These are phyloP conservation scores for Dactylellina cionopaga DNA, from an alignment of 2,329 filamentous ascomycete genomes.

Conservation along the genomic window DNA sequence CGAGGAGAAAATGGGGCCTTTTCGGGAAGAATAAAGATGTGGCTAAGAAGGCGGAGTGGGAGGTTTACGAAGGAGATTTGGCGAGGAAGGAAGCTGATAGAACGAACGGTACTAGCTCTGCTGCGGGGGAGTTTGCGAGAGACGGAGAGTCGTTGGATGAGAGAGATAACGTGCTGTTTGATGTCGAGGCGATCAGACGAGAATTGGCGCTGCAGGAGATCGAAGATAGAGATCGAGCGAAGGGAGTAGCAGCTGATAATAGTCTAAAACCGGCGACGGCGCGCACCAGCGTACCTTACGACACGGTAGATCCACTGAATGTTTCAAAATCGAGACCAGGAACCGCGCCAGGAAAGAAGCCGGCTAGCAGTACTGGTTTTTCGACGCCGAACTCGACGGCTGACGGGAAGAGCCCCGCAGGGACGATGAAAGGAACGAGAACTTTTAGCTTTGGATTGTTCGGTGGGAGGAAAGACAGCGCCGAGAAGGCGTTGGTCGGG, in stretches of 20 bases:
- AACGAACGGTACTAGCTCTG: slow-evolving; percentile 66
- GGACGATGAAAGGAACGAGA: slow-evolving; percentile 24
- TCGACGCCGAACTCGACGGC: slow-evolving; percentile 7
- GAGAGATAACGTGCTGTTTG: slow-evolving; percentile 76
- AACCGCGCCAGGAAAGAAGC: slow-evolving; percentile 55
- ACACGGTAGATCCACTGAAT: slow-evolving; percentile 20
- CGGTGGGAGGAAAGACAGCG: slow-evolving; percentile 39
- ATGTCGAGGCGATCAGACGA: slow-evolving; percentile 90
- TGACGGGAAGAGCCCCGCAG: slow-evolving; percentile 21
- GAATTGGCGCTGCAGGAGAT: slow-evolving; percentile 79
- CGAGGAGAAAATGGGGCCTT: slow-evolving; percentile 53
- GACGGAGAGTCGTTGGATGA: slow-evolving; percentile 59
- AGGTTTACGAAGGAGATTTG: slow-evolving; percentile 57
- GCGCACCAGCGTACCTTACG: too few relatives aligned
- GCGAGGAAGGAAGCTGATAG: slow-evolving; percentile 65
- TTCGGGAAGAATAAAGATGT: slow-evolving; percentile 86
- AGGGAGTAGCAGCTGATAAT: slow-evolving; percentile 77
- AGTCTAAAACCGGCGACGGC: too few relatives aligned
- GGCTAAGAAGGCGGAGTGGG: slow-evolving; percentile 60
- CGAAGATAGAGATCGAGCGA: slow-evolving; percentile 60
- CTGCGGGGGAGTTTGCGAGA: slow-evolving; percentile 58
- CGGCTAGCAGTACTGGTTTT: slow-evolving; percentile 53
- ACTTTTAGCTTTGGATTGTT: slow-evolving; percentile 49
- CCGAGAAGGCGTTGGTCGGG: slow-evolving; percentile 20
- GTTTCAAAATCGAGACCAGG: slow-evolving; percentile 59